Evolutionary conservation across 2,329 filamentous ascomycete genomes (phyloP).

Genomic region (Fusarium nelsonii): DNA sequence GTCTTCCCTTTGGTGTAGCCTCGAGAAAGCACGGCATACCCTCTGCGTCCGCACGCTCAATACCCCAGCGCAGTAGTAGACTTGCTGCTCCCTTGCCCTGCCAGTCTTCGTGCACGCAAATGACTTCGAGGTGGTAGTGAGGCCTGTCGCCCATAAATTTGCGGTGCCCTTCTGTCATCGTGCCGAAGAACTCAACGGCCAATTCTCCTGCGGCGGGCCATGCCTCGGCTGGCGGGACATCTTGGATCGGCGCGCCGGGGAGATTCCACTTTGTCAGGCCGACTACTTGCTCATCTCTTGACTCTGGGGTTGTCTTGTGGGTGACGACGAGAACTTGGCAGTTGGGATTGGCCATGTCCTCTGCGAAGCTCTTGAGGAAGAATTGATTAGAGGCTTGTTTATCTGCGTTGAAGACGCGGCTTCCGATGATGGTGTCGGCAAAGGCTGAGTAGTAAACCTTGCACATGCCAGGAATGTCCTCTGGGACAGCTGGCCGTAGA

Average conservation of each 20-base stretch:
- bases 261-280: conserved; percentile 64
- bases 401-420: conserved; percentile 54
- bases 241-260: conserved; percentile 45
- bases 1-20: conserved; percentile 61
- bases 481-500: conserved; percentile 55
- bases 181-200: conserved; percentile 57
- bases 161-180: conserved; percentile 52
- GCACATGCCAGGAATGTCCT: conserved; percentile 57
- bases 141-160: conserved; percentile 56
- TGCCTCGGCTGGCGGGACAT: conserved; percentile 44
- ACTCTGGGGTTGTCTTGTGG: conserved; percentile 45
- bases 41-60: conserved; percentile 59
- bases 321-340: conserved; percentile 57
- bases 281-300: conserved; percentile 49
- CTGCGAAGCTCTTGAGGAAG: conserved; percentile 52
- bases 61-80: conserved; percentile 61
- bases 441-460: conserved; percentile 63
- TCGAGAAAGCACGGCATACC: conserved; percentile 62
- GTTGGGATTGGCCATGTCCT: conserved; percentile 57
- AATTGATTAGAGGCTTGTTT: conserved; percentile 48
- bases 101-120: conserved; percentile 57
- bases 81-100: conserved; percentile 62
- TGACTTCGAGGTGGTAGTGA: conserved; percentile 64
- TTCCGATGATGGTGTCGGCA: conserved; percentile 52
- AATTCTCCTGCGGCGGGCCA: conserved; percentile 59